Conservation (phyloP, 805 yeast species). For the Hermanozyma aechmeae region DNA sequence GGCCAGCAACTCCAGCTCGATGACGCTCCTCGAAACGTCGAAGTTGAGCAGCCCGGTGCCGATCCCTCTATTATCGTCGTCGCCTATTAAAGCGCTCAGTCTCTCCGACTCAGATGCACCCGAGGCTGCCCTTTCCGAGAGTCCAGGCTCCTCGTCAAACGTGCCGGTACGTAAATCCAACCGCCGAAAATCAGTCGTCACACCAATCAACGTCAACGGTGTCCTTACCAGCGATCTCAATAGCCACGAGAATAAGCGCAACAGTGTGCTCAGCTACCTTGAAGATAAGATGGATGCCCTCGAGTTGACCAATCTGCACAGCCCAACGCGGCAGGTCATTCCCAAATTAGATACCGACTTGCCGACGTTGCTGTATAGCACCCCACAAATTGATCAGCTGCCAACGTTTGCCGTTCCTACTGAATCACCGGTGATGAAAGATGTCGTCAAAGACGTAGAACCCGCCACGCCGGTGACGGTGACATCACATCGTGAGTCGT, state of each 20-base stretch:
- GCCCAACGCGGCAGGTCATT: slow-evolving; percentile 11
- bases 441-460: background rate
- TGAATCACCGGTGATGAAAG: slow-evolving; percentile 6
- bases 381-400: slow-evolving; percentile 23
- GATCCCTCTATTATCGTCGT: no score
- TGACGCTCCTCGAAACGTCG: no score
- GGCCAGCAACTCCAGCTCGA: slow-evolving; percentile 3
- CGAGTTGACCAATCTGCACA: slow-evolving; percentile 24
- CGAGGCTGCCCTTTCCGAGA: no score
- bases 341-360: slow-evolving; percentile 9
- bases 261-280: slow-evolving; percentile 31
- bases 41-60: no score
- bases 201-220: slow-evolving; percentile 36
- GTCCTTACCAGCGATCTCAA: slow-evolving; percentile 20
- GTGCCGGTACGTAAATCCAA: slow-evolving; percentile 5
- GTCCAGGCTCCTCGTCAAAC: no score
- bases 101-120: no score
- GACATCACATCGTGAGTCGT: no score
- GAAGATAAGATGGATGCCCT: slow-evolving; percentile 36
- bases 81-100: no score
- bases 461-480: background rate
- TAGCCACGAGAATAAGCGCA: slow-evolving; percentile 24
- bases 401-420: slow-evolving; percentile 17
- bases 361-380: slow-evolving; percentile 6
- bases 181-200: slow-evolving; percentile 26